phyloP scores from a whole-genome alignment of 768 basidiomycete species.

The Lactarius hatsudake region DNA sequence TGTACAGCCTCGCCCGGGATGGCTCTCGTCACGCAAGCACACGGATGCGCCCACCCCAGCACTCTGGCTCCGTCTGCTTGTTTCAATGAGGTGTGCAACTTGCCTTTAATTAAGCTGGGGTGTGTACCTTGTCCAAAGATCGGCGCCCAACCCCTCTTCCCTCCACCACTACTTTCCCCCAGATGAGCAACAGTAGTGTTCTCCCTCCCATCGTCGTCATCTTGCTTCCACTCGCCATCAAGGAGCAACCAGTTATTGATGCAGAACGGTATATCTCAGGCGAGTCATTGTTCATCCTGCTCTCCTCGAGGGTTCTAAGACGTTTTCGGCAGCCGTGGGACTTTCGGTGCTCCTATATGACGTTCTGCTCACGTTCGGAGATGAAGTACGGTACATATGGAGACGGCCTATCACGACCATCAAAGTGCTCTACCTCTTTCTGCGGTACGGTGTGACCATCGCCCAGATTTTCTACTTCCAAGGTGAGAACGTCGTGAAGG shows the following conservation, averaged over 20 bases:
- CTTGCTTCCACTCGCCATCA: slow-evolving; percentile 10
- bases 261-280: slow-evolving; percentile 21
- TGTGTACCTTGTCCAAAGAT: background rate
- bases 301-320: background rate
- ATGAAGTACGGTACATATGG: slow-evolving; percentile 46
- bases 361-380: slow-evolving; percentile 40
- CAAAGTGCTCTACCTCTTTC: slow-evolving; percentile 41
- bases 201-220: background rate
- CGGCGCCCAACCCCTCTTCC: background rate
- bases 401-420: slow-evolving; percentile 36
- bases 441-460: slow-evolving; percentile 40
- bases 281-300: background rate
- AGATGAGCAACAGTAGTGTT: slow-evolving; percentile 5
- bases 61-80: background rate
- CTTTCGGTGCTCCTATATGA: slow-evolving; percentile 42
- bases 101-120: slow-evolving; percentile 13
- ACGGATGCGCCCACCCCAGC: background rate
- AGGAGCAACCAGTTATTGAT: background rate
- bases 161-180: background rate
- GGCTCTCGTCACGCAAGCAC: background rate
- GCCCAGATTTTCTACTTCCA: slow-evolving; percentile 31
- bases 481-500: slow-evolving; percentile 28
- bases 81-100: background rate
- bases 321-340: slow-evolving; percentile 33
- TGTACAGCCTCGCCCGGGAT: background rate